These are phyloP conservation scores for Akanthomyces dipterigenus DNA, from an alignment of 2,329 filamentous ascomycete species.

Conservation along the genomic window DNA sequence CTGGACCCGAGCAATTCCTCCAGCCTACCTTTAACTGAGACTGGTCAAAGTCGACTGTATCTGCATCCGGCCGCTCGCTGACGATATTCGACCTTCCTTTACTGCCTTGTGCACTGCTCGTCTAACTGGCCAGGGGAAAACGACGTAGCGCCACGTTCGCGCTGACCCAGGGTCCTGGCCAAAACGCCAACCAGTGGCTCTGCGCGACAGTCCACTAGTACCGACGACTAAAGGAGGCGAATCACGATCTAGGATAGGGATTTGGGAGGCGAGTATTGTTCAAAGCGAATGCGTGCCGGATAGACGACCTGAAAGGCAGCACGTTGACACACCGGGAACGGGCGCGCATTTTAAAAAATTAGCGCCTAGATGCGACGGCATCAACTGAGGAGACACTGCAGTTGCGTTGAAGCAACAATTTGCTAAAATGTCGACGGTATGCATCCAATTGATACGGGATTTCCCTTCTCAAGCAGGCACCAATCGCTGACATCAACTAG, in stretches of 20 bases:
- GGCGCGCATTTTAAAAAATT: neutral
- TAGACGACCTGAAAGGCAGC: neutral
- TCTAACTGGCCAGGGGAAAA: conserved; percentile 4
- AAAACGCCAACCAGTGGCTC: neutral
- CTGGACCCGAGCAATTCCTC: conserved; percentile 1
- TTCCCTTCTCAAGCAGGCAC: neutral
- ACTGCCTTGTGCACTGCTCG: neutral
- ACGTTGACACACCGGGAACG: neutral
- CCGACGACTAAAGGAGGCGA: neutral
- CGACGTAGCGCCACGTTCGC: neutral
- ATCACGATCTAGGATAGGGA: neutral
- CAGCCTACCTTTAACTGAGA: neutral
- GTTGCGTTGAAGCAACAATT: neutral
- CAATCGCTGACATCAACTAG: neutral
- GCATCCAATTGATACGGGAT: neutral
- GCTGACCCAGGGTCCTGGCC: conserved; percentile 7
- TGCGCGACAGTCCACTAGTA: neutral
- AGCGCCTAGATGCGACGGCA: neutral
- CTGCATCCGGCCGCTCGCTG: neutral
- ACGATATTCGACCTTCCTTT: neutral
- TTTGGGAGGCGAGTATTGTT: neutral
- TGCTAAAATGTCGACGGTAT: conserved; percentile 4
- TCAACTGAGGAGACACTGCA: neutral
- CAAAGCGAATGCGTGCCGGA: neutral
- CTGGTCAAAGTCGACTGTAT: neutral